Evolutionary conservation across 305 asterid genomes (phyloP), one percentile per base, ranked within the genome.

Genomic region (Fraxinus baroniana): DNA sequence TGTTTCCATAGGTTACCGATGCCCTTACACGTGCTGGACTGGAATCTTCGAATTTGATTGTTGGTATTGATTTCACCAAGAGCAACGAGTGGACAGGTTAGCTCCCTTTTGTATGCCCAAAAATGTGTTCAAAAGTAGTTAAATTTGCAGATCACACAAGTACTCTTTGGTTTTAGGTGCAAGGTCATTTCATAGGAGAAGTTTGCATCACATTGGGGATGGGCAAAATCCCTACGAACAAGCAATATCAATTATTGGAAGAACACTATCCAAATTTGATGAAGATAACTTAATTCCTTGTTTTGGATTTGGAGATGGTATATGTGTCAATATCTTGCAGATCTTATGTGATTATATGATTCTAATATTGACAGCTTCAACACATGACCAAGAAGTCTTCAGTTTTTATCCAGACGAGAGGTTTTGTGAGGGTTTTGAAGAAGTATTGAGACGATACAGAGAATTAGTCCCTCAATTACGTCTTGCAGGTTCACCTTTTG

Each of bases 81-180:
- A 95, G 99, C 95, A 95, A 95, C 74, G 99, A 95, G 86, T 95
- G 99, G 99, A 95, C 97, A 41, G 99, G 99, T 95, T 80, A 41
- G 18, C 68, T 68, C 79, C 52, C 78, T 82, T 84, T 28, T 75
- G 71, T 37, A 15, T 33, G 73, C 70, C 39, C 37, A 46, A 28
- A 55, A 79, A 39, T 77, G 37, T 57, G 36, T 74, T 33, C 7
- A 35, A 44, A 36, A 78, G 79, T 37, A 74, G 20, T 78, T 84
- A 57, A 79, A 33, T 70, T 70, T 26, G 78, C 24, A 70, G 62
- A 74, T 41, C 78, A 22, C 62, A 75, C 73, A 72, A 46, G 35
- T 60, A 76, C 77, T 78, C 17, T 80, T 74, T 86, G 70, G 74
- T 73, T 81, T 73, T 89, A 94, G 98, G 99, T 86, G 92, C 97